Conservation (phyloP, 768 basidiomycete genomes). For the Panaeolus cyanescens region DNA sequence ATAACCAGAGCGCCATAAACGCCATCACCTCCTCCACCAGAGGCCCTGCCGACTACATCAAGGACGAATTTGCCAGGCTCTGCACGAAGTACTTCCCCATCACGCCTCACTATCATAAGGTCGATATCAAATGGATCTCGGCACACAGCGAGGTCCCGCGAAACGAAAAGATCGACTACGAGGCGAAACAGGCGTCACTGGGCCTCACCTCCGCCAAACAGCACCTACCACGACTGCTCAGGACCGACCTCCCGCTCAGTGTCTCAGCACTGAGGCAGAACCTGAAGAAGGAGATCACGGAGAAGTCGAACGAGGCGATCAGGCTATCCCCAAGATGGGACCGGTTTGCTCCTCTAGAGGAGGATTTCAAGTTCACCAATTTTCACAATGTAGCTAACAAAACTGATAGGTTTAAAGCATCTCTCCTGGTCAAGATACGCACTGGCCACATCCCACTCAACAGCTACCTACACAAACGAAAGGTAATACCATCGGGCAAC, state of each 20-base stretch:
- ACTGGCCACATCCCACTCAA: no score
- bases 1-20: conserved; percentile 16
- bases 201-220: neutral
- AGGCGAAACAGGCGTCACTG: conserved; percentile 23
- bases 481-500: no score
- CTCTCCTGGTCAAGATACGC: no score
- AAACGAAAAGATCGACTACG: conserved; percentile 27
- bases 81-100: no score
- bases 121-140: conserved; percentile 24
- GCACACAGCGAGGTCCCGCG: conserved; percentile 25
- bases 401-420: no score
- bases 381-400: no score
- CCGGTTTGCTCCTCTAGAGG: no score
- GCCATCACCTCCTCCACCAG: conserved; percentile 2
- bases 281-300: no score
- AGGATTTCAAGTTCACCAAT: no score
- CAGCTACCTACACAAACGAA: no score
- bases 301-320: no score
- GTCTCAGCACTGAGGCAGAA: conserved; percentile 14
- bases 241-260: conserved; percentile 10
- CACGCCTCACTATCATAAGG: neutral
- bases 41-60: conserved; percentile 14
- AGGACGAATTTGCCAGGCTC: neutral
- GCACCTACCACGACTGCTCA: conserved; percentile 10
- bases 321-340: no score